Percentiles rank a stretch among this genome's conserved stretches.
Conservation (phyloP, 179 eudicot genomes). For the Corrigiola litoralis region DNA sequence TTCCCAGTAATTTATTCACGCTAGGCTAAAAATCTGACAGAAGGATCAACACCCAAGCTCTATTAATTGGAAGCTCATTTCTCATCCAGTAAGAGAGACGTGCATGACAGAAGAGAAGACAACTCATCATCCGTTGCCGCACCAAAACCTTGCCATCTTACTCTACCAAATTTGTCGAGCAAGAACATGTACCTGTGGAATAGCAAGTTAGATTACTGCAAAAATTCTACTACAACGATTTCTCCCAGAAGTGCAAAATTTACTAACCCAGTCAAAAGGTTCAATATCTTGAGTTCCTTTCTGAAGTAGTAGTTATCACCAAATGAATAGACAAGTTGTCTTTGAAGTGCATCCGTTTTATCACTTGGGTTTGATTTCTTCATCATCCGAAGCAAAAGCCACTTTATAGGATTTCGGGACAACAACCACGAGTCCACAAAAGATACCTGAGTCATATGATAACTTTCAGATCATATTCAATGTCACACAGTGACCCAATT, state of each 20-base stretch:
- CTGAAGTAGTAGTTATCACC: slow-evolving; percentile 92
- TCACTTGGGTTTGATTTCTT: slow-evolving; percentile 63
- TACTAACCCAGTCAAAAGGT: slow-evolving; percentile 87
- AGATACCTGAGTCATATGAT: slow-evolving; percentile 52
- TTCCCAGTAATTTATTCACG: not conserved
- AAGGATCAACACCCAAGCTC: too few species aligned
- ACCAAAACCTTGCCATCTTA: slow-evolving; percentile 93
- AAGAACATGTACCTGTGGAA: slow-evolving; percentile 70
- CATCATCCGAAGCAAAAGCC: slow-evolving; percentile 69
- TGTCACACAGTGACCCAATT: not conserved
- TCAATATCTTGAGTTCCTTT: slow-evolving; percentile 82
- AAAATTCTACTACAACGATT: too few species aligned
- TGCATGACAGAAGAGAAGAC: slow-evolving; percentile 56
- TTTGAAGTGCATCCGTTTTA: slow-evolving; percentile 40
- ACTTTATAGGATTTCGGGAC: slow-evolving; percentile 52
- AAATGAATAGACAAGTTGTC: slow-evolving; percentile 70
- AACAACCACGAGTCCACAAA: slow-evolving; percentile 83
- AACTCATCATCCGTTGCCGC: slow-evolving; percentile 70
- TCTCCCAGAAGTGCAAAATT: not conserved
- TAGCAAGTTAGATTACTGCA: not conserved
- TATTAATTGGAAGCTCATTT: slow-evolving; percentile 18
- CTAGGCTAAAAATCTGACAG: too few species aligned
- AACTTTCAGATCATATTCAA: not conserved
- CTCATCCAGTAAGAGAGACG: slow-evolving; percentile 62
- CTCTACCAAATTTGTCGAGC: slow-evolving; percentile 81